Evolutionary conservation across 2,329 filamentous ascomycete species (phyloP), one percentile per base, ranked within the genome.

Genomic region (Alternaria ventricosa): DNA sequence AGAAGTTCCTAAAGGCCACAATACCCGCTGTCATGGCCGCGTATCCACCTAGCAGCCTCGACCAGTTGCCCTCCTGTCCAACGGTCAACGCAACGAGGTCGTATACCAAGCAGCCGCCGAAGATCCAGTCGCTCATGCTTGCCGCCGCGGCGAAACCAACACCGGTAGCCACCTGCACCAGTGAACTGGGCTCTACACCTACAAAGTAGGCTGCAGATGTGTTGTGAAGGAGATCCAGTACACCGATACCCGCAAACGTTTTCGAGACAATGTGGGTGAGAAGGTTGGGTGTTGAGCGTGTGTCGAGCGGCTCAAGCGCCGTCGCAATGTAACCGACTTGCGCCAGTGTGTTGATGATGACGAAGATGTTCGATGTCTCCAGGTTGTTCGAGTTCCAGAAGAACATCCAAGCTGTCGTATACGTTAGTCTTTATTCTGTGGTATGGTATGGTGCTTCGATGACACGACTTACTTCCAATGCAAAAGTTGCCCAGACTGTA

Each of bases 141-240:
- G 84, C 84, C 15, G 83, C 75, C 0, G 82, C 76, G 0, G 82
- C 86, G 62, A 88, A 89, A 0, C 84, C 86, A 0, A 87, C 68
- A 1, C 84, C 86, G 0, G 87, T 89, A 10, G 85, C 69, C 0
- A 84, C 78, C 73, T 88, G 87, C 53, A 88, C 80, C 1, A 80
- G 62, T 3, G 76, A 78, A 11, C 77, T 82, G 1, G 87, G 84
- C 3, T 81, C 74, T 25, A 84, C 76, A 54, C 84, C 82, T 33
- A 83, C 80, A 73, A 84, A 87, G 72, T 86, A 89, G 1, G 86
- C 87, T 0, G 86, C 86, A 0, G 83, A 83, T 3, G 84, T 84
- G 68, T 89, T 89, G 78, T 89, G 87, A 44, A 89, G 73, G 11
- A 89, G 78, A 66, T 89, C 87, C 5, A 89, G 79, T 2, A 88